These are phyloP conservation scores for Tetrapisispora fleetii DNA, from an alignment of 805 yeast genomes.

Conservation along the genomic window DNA sequence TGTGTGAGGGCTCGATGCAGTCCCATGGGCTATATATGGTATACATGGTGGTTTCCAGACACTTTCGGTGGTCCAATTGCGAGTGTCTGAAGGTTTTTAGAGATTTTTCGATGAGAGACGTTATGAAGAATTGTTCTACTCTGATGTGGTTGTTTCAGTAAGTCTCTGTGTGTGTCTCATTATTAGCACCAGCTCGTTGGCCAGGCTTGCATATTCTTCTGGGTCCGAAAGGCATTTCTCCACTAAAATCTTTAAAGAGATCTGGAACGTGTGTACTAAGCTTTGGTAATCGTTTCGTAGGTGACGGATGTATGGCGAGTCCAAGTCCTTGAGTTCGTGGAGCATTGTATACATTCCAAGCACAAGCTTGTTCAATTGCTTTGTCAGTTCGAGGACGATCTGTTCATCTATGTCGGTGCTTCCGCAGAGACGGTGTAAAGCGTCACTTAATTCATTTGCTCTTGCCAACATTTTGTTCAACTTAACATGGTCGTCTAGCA, in stretches of 20 bases:
- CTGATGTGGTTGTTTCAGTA: neutral
- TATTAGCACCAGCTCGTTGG: slow-evolving; percentile 6
- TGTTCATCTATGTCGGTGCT: slow-evolving; percentile 14
- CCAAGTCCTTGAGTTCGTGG: slow-evolving; percentile 8
- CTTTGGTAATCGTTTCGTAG: slow-evolving; percentile 25
- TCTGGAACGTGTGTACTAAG: slow-evolving; percentile 22
- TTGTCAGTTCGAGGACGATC: slow-evolving; percentile 11
- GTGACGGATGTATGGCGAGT: slow-evolving; percentile 23
- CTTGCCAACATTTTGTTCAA: slow-evolving; percentile 11
- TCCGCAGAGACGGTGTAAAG: slow-evolving; percentile 22
- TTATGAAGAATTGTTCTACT: no score
- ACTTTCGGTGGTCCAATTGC: neutral
- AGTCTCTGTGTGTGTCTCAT: neutral
- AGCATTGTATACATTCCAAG: slow-evolving; percentile 7
- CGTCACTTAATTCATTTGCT: slow-evolving; percentile 17
- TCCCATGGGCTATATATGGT: neutral
- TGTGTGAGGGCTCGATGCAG: neutral
- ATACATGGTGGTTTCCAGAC: neutral
- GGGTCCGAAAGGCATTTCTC: slow-evolving; percentile 18
- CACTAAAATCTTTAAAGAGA: slow-evolving; percentile 21
- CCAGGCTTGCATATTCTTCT: slow-evolving; percentile 5
- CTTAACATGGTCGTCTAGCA: slow-evolving; percentile 12
- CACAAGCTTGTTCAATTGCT: slow-evolving; percentile 9
- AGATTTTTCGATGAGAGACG: neutral
- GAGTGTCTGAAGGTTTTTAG: neutral